Evolutionary conservation across 106 monocot species (phyloP).

Genomic region (Phalaenopsis equestris): DNA sequence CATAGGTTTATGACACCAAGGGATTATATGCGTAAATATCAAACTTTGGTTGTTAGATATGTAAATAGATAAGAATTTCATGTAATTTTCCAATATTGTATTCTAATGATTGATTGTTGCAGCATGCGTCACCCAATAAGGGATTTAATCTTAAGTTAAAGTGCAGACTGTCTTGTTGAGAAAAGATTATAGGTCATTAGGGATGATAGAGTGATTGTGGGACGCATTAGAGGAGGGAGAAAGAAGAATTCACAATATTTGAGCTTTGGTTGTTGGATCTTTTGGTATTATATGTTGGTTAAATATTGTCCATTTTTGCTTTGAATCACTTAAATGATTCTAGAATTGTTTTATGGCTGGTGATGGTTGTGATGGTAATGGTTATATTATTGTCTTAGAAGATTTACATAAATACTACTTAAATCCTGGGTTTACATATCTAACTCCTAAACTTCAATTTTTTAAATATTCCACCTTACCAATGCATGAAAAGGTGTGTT

Average conservation of each 20-base stretch:
- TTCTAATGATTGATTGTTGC: not conserved
- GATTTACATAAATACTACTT: too few relatives aligned
- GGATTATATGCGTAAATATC: too few relatives aligned
- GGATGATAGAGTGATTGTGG: not conserved
- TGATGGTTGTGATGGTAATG: not conserved
- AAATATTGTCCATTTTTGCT: not conserved
- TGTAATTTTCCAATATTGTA: too few relatives aligned
- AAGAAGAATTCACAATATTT: not conserved
- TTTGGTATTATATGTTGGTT: not conserved
- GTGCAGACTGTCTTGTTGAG: not conserved
- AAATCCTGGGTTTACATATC: too few relatives aligned
- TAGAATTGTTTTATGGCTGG: not conserved
- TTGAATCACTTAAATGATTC: conserved; percentile 2
- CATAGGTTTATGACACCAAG: too few relatives aligned
- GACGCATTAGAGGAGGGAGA: not conserved
- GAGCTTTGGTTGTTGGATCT: not conserved
- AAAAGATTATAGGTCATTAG: not conserved
- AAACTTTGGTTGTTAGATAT: too few relatives aligned
- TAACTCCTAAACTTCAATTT: too few relatives aligned
- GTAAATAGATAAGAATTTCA: too few relatives aligned
- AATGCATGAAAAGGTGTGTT: too few relatives aligned
- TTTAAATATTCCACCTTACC: too few relatives aligned
- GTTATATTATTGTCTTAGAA: too few relatives aligned
- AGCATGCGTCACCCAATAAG: not conserved
- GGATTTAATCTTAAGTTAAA: not conserved